Base-by-base conservation (phyloP, 345 rosid genomes). In the Conringia planisiliqua region DNA sequence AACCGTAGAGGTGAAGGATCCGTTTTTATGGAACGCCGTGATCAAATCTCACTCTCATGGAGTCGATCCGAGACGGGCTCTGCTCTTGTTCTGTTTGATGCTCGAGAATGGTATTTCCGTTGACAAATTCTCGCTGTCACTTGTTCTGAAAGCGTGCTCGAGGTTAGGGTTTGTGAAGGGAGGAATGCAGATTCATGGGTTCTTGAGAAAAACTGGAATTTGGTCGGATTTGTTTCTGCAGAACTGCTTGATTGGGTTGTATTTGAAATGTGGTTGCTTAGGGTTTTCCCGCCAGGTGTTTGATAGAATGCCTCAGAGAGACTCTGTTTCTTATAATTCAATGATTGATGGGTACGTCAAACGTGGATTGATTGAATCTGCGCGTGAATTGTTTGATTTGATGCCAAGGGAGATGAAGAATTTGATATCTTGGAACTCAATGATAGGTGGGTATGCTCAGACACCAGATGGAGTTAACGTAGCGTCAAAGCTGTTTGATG, bases 361-460 rank as follows among this genome's bases (percentile, higher is more conserved):
- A 51, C n/a, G 66, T 36, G 91, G 91, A 46, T 52, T 68, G 63
- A 51, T 85, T 58, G 84, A 80, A 18, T 65, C 80, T 0, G 93
- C 90, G 0, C 17, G 76, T 29, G 83, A 48, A 44, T 14, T 87
- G 76, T 90, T 87, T 39, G 83, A 83, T 46, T 76, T 27, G 30
- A 85, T 88, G 93, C 82, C 89, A 0, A 11, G 16, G 0, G 73
- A 70, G 64, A 70, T 56, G 78, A 85, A 64, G 72, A 88, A 84
- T 71, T 47, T 85, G 68, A 81, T 85, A 20, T 57, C 91, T 18
- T 90, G 91, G 97, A 88, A 88, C 77, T 84, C 82, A n/a, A 77
- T 90, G 80, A 70, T 90, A n/a, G 70, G 83, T 7, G 97, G 91
- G 3, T 80, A 74, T 35, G 80, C 77, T 20, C 83, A 78, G 30